These are phyloP conservation scores for Macrophomina tecta DNA, from an alignment of 2,329 filamentous ascomycete genomes.

Conservation along the genomic window DNA sequence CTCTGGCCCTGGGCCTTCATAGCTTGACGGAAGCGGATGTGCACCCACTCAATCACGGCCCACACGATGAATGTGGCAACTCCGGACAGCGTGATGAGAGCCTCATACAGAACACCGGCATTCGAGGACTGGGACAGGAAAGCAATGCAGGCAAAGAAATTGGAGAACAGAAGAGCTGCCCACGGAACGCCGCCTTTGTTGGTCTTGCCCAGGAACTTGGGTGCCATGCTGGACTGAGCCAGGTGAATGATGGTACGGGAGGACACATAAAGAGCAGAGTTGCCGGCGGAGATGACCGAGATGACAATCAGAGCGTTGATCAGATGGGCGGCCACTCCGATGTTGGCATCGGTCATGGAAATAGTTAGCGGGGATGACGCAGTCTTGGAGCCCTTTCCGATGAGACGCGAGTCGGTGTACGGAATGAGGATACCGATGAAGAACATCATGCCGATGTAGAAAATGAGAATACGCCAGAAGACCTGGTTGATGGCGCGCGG, in stretches of 20 bases:
- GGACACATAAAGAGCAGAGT: constrained; percentile 32
- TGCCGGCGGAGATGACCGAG: constrained; percentile 32
- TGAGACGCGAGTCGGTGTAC: constrained; percentile 57
- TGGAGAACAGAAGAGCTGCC: constrained; percentile 44
- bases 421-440: constrained; percentile 64
- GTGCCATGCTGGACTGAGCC: constrained; percentile 31
- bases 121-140: constrained; percentile 38
- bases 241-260: constrained; percentile 32
- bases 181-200: constrained; percentile 31
- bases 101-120: constrained; percentile 30
- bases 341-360: constrained; percentile 51
- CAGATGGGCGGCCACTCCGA: constrained; percentile 48
- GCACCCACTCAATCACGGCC: constrained; percentile 49
- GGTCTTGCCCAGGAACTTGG: constrained; percentile 30
- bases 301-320: constrained; percentile 35
- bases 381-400: constrained; percentile 49
- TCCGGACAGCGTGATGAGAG: constrained; percentile 34
- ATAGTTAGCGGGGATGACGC: constrained; percentile 65
- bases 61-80: constrained; percentile 47
- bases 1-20: constrained; percentile 46
- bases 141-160: constrained; percentile 45
- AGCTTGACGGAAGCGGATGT: constrained; percentile 50
- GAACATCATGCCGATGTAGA: constrained; percentile 56
- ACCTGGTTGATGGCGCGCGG: constrained; percentile 61
- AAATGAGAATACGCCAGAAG: constrained; percentile 54